Evolutionary conservation across 495 filamentous ascomycete species (phyloP).

Genomic region (Penicillium cinerascens): DNA sequence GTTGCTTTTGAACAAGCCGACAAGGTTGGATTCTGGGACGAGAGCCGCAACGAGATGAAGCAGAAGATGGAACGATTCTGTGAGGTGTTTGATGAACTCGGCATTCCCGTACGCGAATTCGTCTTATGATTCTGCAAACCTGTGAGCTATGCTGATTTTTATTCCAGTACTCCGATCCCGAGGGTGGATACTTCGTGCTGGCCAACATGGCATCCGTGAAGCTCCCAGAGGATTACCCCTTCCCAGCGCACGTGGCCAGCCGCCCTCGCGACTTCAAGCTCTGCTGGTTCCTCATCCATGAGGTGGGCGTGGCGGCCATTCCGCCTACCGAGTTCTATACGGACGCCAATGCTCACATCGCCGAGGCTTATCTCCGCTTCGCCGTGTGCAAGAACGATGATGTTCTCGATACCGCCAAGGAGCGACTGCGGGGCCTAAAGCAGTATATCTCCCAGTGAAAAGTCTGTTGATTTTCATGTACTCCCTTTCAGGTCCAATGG

Average conservation of each 20-base stretch:
- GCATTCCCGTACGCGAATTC: conserved; percentile 58
- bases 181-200: conserved; percentile 95
- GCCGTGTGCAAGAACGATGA: conserved; percentile 96
- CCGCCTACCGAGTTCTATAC: conserved; percentile 97
- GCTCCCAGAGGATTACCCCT: conserved; percentile 75
- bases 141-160: background rate
- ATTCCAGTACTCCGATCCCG: conserved; percentile 74
- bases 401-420: conserved; percentile 85
- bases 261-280: conserved; percentile 91
- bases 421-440: conserved; percentile 79
- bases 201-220: conserved; percentile 85
- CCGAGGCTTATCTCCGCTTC: conserved; percentile 89
- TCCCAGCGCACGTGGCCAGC: conserved; percentile 81
- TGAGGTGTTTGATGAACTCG: conserved; percentile 81
- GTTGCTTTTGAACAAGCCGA: conserved; percentile 93
- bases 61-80: conserved; percentile 86
- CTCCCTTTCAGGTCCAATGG: conserved; percentile 1
- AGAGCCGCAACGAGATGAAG: conserved; percentile 79
- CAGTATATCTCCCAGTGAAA: conserved; percentile 60
- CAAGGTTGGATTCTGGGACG: conserved; percentile 81
- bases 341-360: conserved; percentile 72
- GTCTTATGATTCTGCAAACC: background rate
- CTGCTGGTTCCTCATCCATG: conserved; percentile 92
- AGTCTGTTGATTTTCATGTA: background rate
- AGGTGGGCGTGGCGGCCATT: conserved; percentile 92